phyloP scores from a whole-genome alignment of 2,329 filamentous ascomycete genomes.

The Sporothrix phasma region DNA sequence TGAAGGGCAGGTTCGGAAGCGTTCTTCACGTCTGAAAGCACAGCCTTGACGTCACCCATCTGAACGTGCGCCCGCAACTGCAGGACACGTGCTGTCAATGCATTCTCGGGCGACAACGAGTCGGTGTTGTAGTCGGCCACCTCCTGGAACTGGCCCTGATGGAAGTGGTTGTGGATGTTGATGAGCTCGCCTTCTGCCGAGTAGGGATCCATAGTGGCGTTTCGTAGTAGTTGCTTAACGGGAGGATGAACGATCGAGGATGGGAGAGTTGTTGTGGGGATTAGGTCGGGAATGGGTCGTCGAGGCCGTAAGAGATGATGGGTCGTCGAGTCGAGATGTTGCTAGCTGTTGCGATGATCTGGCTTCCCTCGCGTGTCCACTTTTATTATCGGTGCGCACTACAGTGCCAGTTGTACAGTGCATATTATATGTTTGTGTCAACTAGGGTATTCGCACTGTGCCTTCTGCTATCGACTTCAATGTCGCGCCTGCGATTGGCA shows the following conservation, averaged over 20 bases:
- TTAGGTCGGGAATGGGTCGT: too few species aligned
- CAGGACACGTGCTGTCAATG: slow-evolving; percentile 64
- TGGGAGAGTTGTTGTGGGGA: too few species aligned
- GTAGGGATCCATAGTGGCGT: slow-evolving; percentile 51
- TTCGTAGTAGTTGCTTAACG: background rate
- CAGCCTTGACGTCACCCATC: slow-evolving; percentile 65
- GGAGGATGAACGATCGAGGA: too few species aligned
- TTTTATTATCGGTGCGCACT: background rate
- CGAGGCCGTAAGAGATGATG: background rate
- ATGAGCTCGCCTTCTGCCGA: slow-evolving; percentile 62
- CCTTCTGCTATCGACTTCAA: background rate
- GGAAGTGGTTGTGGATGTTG: slow-evolving; percentile 61
- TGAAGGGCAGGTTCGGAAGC: slow-evolving; percentile 59
- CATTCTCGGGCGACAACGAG: slow-evolving; percentile 68
- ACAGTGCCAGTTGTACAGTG: background rate
- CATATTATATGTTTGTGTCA: background rate
- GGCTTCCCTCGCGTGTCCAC: slow-evolving; percentile 8
- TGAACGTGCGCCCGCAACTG: slow-evolving; percentile 75
- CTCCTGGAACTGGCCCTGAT: slow-evolving; percentile 74
- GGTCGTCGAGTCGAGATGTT: background rate
- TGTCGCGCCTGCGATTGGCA: too few species aligned
- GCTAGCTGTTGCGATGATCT: background rate
- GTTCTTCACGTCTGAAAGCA: slow-evolving; percentile 57
- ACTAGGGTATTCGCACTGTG: background rate
- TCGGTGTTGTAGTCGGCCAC: slow-evolving; percentile 80